Evolutionary conservation across 352 stramenopile species (phyloP).

Genomic region (Pythium coloratum): DNA sequence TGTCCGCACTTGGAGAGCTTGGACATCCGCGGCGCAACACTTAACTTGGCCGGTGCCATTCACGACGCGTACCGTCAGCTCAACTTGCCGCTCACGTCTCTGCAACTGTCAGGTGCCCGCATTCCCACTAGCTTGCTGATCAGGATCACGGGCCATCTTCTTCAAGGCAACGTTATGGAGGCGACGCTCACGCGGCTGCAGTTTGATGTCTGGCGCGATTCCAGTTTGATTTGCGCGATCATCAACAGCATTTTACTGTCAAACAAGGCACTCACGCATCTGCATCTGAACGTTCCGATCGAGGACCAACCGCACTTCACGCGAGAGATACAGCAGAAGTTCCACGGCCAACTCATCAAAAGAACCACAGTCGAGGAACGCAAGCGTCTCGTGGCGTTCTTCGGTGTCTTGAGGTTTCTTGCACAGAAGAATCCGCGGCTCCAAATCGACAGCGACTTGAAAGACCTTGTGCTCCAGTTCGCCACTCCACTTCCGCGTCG

Average conservation of each 20-base stretch:
- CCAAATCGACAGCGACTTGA: not conserved
- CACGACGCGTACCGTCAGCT: not conserved
- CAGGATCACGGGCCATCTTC: not conserved
- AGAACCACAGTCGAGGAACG: not conserved
- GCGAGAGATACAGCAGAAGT: not conserved
- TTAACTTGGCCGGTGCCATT: no score
- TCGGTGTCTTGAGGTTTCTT: not conserved
- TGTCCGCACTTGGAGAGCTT: not conserved
- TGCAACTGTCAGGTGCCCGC: not conserved
- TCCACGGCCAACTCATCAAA: constrained; percentile 1
- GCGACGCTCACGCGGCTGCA: not conserved
- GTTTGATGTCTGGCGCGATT: not conserved
- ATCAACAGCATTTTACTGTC: not conserved
- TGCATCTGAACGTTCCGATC: not conserved
- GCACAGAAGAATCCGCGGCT: not conserved
- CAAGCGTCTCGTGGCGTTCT: not conserved
- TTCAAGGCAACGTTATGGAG: not conserved
- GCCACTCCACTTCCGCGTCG: not conserved
- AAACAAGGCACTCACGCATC: constrained; percentile 7
- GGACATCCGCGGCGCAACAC: not conserved
- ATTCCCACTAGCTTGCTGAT: not conserved
- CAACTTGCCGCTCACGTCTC: not conserved
- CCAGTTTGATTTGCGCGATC: not conserved
- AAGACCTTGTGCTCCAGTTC: not conserved
- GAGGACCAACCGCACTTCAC: not conserved